Conservation (phyloP, 192 early-diverging fungal species). For the Coemansia sp. region DNA sequence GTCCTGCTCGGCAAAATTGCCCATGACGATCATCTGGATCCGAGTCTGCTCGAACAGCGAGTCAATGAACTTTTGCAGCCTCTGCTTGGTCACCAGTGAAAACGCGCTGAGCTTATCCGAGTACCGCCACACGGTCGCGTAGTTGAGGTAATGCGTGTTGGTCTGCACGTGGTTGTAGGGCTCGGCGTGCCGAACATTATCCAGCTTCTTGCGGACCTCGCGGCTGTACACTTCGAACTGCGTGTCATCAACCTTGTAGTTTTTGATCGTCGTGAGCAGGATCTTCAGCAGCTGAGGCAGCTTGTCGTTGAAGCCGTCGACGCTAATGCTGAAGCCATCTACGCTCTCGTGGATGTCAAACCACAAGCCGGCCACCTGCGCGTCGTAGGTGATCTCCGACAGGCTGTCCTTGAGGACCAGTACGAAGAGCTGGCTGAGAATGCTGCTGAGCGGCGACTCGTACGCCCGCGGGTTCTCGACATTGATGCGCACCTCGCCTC, state of each 20-base stretch:
- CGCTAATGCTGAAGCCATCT: conserved; percentile 69
- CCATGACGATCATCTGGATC: conserved; percentile 83
- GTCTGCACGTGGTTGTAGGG: conserved; percentile 81
- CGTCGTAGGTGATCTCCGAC: conserved; percentile 88
- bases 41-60: conserved; percentile 67
- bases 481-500: conserved; percentile 74
- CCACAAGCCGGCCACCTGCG: conserved; percentile 81
- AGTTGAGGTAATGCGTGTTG: conserved; percentile 72
- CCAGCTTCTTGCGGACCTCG: conserved; percentile 68
- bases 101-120: conserved; percentile 76
- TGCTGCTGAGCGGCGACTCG: conserved; percentile 69
- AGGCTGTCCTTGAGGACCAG: conserved; percentile 81
- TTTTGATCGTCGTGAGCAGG: conserved; percentile 68
- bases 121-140: conserved; percentile 77
- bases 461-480: conserved; percentile 76
- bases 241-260: conserved; percentile 61
- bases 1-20: conserved; percentile 75
- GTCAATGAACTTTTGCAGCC: conserved; percentile 76
- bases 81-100: conserved; percentile 65
- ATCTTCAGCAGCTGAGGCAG: conserved; percentile 67
- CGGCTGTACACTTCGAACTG: conserved; percentile 84
- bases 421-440: conserved; percentile 70
- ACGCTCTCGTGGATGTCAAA: conserved; percentile 71
- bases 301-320: conserved; percentile 91
- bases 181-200: conserved; percentile 75